Percentiles rank a stretch among this genome's conserved stretches.
Conservation (phyloP, 352 stramenopile species). For the Phytophthora pinifolia region DNA sequence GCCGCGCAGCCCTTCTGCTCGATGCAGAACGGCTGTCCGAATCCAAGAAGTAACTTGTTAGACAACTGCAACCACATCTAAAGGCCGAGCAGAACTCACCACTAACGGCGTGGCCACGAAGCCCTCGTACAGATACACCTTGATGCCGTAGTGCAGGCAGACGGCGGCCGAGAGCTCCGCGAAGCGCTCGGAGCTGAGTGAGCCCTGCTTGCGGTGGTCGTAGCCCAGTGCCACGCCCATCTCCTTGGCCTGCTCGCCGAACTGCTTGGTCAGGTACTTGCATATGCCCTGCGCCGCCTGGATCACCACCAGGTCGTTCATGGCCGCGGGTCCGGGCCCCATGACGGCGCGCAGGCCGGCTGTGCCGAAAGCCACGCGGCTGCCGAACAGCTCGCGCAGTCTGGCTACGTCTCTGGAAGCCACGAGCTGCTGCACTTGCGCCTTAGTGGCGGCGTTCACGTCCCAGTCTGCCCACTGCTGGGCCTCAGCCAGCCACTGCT, state of each 20-base stretch:
- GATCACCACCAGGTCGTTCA: slow-evolving; percentile 94
- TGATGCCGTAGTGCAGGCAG: slow-evolving; percentile 78
- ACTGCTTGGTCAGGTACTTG: slow-evolving; percentile 75
- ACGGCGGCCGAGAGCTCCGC: slow-evolving; percentile 84
- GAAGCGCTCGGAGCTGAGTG: slow-evolving; percentile 89
- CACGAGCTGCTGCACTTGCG: slow-evolving; percentile 66
- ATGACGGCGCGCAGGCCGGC: slow-evolving; percentile 90
- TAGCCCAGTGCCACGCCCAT: slow-evolving; percentile 90
- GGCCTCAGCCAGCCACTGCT: slow-evolving; percentile 52
- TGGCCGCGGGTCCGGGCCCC: slow-evolving; percentile 82
- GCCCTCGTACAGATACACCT: slow-evolving; percentile 89
- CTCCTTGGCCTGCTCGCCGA: slow-evolving; percentile 70
- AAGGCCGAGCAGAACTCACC: slow-evolving; percentile 27
- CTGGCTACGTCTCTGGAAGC: slow-evolving; percentile 44
- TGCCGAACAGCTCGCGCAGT: slow-evolving; percentile 74
- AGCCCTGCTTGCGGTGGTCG: slow-evolving; percentile 81
- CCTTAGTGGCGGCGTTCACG: slow-evolving; percentile 77
- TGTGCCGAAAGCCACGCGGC: slow-evolving; percentile 91
- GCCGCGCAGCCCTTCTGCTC: slow-evolving; percentile 77
- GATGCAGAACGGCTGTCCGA: slow-evolving; percentile 63
- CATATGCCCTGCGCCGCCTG: slow-evolving; percentile 91
- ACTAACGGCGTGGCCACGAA: slow-evolving; percentile 97
- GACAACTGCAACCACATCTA: not conserved
- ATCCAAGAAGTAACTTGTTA: not conserved
- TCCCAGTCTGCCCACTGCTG: slow-evolving; percentile 88